Evolutionary conservation across 2,329 filamentous ascomycete species (phyloP), one percentile per base, ranked within the genome.

Genomic region (Escovopsis sp.): DNA sequence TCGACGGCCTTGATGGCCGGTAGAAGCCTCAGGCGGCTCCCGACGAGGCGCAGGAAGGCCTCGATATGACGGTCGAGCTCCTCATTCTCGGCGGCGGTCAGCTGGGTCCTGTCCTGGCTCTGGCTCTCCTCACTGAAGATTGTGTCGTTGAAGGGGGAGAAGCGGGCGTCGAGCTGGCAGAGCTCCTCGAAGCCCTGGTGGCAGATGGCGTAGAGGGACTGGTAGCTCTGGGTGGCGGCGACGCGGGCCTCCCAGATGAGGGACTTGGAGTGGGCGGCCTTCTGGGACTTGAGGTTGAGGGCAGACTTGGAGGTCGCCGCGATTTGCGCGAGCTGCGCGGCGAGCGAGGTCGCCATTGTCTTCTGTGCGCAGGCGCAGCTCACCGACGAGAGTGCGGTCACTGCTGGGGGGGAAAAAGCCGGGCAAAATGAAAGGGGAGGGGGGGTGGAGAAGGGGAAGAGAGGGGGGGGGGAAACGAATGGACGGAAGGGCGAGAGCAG

Each of bases 111-210:
- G 54, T 98, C 90, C 52, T 94, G 79, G 42, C 73, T 70, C 55
- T 86, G 87, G 60, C 88, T 94, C 62, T 94, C 83, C 48, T 90
- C 82, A 63, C 82, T 92, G 68, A 96, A 99, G 38, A 99, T 68
- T 36, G 76, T 87, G 38, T 70, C 66, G 41, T 73, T 70, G 52
- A 88, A 98, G 26, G 69, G 65, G 12, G 68, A 52, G 50, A 94
- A 96, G 39, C 86, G 75, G 17, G 66, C 56, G 54, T 99, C 92
- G 36, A 98, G 68, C 45, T 77, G 74, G 57, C 90, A 96, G 39
- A 98, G 66, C 51, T 98, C 90, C 43, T 86, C 76, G 51, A 88
- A 98, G 2, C 87, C 90, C 50, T 93, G 83, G 45, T 76, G 67
- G 53, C 88, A 96, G 54, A 93, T 73, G 38, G 80, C 73, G 55